Evolutionary conservation across 768 basidiomycete species (phyloP), one percentile per base, ranked within the genome.

Genomic region (Mycena capillaripes): DNA sequence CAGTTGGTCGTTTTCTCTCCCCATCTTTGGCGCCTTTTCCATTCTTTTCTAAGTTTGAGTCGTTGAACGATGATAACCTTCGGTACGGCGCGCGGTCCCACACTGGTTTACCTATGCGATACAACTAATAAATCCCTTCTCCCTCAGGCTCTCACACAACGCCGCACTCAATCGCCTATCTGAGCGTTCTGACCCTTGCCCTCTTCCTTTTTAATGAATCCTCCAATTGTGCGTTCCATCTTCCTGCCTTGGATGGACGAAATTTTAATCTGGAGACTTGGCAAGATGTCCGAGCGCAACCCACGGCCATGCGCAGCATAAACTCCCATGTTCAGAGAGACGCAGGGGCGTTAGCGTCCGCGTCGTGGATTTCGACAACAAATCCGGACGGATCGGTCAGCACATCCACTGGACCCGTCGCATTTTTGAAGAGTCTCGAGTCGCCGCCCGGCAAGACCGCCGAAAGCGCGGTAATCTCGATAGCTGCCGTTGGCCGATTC

Each of bases 331-430:
- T n/a, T 8, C 27, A n/a, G 60, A 42, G 68, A 56, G 55, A 48
- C 34, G 11, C 69, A n/a, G n/a, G n/a, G n/a, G n/a, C n/a, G 7
- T 21, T 21, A 19, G 55, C 17, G 40, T 30, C 67, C 23, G 72
- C 72, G 23, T 69, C 72, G 16, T 73, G 72, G 72, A 73, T 73
- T 40, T 73, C 66, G 72, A 23, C 56, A 3, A 5, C 72, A 32
- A 21, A 63, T 10, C 23, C 66, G n/a, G n/a, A n/a, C 55, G 23
- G 59, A 14, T 56, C 44, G 32, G 42, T 53, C 19, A 62, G 38
- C 52, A 48, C 68, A n/a, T n/a, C n/a, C n/a, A n/a, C n/a, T 10
- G 72, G 72, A 44, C 69, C 38, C 21, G 72, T 65, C 23, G 72
- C 72, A 3, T 73, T 73, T n/a, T 7, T 59, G 11, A 69, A 52